Percentiles rank a stretch among this genome's conserved stretches.
Conservation (phyloP, 2,329 filamentous ascomycete species). For the Pseudocercospora eumusae region DNA sequence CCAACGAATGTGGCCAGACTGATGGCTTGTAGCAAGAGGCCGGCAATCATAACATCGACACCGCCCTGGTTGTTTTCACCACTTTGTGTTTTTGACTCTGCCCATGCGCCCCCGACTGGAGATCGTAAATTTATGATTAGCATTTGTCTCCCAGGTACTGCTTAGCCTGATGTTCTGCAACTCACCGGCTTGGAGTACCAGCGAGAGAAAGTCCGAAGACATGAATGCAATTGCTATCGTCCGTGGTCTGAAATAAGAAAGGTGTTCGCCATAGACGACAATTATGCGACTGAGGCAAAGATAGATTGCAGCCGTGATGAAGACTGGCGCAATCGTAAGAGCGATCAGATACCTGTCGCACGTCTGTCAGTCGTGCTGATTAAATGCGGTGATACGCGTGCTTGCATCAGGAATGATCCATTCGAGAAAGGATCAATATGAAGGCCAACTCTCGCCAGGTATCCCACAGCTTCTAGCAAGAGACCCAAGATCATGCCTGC, state of each 20-base stretch:
- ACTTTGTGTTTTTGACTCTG: slow-evolving; percentile 51
- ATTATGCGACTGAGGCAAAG: slow-evolving; percentile 60
- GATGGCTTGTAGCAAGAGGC: slow-evolving; percentile 58
- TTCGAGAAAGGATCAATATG: slow-evolving; percentile 55
- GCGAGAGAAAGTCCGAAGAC: slow-evolving; percentile 56
- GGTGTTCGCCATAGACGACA: slow-evolving; percentile 52
- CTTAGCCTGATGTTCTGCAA: background rate
- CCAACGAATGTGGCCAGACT: slow-evolving; percentile 51
- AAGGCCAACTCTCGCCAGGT: slow-evolving; percentile 57
- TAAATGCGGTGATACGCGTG: background rate
- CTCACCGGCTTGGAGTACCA: slow-evolving; percentile 55
- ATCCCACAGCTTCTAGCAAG: slow-evolving; percentile 57
- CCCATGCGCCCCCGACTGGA: slow-evolving; percentile 55
- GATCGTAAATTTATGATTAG: background rate
- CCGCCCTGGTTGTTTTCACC: slow-evolving; percentile 46
- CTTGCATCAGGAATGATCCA: slow-evolving; percentile 54
- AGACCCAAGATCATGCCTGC: slow-evolving; percentile 52
- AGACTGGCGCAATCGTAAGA: slow-evolving; percentile 60
- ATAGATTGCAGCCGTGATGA: slow-evolving; percentile 58
- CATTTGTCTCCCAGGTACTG: background rate
- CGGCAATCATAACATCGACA: slow-evolving; percentile 59
- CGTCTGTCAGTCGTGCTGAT: slow-evolving; percentile 1
- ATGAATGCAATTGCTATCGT: slow-evolving; percentile 59
- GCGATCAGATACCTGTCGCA: slow-evolving; percentile 59
- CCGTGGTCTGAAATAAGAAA: slow-evolving; percentile 28